Base-by-base conservation (phyloP, 176 grass and related monocot genomes). In the Aegilops umbellulata region DNA sequence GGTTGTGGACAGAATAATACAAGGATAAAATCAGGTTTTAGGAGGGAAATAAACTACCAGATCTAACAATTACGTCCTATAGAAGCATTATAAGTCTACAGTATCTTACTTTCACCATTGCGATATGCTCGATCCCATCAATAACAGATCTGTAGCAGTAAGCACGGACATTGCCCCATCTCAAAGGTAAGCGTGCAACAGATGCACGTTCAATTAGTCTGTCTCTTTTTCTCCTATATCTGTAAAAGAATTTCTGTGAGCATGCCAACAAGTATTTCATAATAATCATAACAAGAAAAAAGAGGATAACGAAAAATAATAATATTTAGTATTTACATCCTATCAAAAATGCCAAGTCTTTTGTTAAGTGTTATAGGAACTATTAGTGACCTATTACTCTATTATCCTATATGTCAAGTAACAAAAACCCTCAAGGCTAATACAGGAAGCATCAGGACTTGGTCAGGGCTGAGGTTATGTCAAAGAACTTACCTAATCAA, bases 161-260 rank as follows among this genome's bases (percentile, higher is more conserved):
- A 68, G 92, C 92, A 26, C 71, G 89, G n/a, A 97, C 90, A 86
- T 87, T 89, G 77, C 90, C 95, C 95, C 95, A 97, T 84, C 82
- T 94, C 74, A 97, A 86, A 57, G 95, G 95, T 87, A 97, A 86
- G 24, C 92, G 90, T 84, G 95, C 95, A 88, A 88, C 80, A 13
- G 92, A 95, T 84, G 95, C 44, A 61, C 84, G 85, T 36, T 97
- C 92, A 68, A 97, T 88, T 20, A 97, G 80, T 82, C 84, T 91
- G 65, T 97, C 95, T 89, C 92, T 91, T 91, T 97, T 97, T 82
- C 95, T 95, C 89, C 95, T 97, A 95, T 97, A 97, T 79, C 92
- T 97, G 92, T 74, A 79, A 91, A 71, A 70, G 74, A 85, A 85
- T 22, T 25, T 51, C 35, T 77, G 12, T 91, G 55, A 91, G 62